Conservation (phyloP, 345 rosid species). For the Toxicodendron radicans region DNA sequence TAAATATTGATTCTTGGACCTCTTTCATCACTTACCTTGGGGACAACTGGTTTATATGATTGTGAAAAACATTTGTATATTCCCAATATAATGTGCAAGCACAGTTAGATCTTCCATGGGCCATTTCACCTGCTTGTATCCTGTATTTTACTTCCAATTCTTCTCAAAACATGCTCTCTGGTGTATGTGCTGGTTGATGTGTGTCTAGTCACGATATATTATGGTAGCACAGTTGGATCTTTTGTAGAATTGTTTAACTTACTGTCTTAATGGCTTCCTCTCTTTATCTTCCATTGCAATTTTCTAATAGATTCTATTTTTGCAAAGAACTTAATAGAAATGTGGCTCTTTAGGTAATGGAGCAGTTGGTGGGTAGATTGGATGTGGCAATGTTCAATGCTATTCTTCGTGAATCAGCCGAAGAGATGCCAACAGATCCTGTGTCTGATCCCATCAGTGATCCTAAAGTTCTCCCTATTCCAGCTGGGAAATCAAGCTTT, state of each 20-base stretch:
- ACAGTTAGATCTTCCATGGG: not conserved
- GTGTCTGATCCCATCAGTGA: constrained; percentile 91
- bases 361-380: constrained; percentile 80
- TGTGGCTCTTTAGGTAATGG: constrained; percentile 64
- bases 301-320: constrained; percentile 15
- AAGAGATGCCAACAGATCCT: constrained; percentile 98
- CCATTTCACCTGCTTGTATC: not conserved
- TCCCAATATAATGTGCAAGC: not conserved
- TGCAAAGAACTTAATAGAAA: constrained; percentile 9
- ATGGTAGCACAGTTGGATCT: not conserved
- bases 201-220: not conserved
- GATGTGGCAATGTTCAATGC: constrained; percentile 99
- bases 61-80: not conserved
- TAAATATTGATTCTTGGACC: no score
- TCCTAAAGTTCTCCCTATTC: constrained; percentile 84
- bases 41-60: not conserved
- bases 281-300: not conserved
- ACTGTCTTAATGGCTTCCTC: not conserved
- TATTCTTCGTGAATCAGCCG: constrained; percentile 87
- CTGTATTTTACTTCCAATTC: not conserved
- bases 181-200: not conserved
- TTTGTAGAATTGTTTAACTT: not conserved
- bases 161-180: not conserved
- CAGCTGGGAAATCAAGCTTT: constrained; percentile 86
- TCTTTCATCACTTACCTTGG: no score